These are phyloP conservation scores for Epichloe sibirici DNA, from an alignment of 2,329 filamentous ascomycete species.

Conservation along the genomic window DNA sequence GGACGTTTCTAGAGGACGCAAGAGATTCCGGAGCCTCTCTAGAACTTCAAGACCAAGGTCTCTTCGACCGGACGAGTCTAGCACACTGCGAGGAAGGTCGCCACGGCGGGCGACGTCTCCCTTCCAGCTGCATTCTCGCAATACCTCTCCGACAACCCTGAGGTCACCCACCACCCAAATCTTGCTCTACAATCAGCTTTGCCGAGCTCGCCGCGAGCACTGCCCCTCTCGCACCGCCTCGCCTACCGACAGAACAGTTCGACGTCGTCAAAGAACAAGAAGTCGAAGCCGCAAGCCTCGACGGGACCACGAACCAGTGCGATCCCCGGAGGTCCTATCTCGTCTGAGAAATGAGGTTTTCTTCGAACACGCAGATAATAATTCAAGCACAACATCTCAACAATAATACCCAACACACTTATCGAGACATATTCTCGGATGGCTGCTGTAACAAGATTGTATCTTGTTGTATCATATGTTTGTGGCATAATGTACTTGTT, in stretches of 20 bases:
- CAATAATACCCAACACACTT: neutral
- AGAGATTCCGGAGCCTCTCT: slow-evolving; percentile 26
- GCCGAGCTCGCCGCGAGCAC: slow-evolving; percentile 30
- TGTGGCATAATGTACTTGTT: neutral
- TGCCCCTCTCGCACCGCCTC: slow-evolving; percentile 28
- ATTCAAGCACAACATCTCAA: neutral
- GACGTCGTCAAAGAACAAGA: slow-evolving; percentile 26
- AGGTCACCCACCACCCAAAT: slow-evolving; percentile 29
- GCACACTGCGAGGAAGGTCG: slow-evolving; percentile 30
- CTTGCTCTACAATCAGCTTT: slow-evolving; percentile 27
- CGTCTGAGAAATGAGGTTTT: slow-evolving; percentile 24
- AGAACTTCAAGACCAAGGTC: slow-evolving; percentile 18
- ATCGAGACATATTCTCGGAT: neutral
- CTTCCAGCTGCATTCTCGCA: slow-evolving; percentile 19
- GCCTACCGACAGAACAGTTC: slow-evolving; percentile 20
- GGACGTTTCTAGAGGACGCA: slow-evolving; percentile 25
- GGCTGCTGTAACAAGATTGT: neutral
- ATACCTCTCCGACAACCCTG: slow-evolving; percentile 20
- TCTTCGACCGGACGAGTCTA: slow-evolving; percentile 27
- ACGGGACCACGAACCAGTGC: slow-evolving; percentile 17
- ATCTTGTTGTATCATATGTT: slow-evolving; percentile 1
- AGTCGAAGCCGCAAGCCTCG: slow-evolving; percentile 25
- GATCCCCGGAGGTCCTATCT: slow-evolving; percentile 18
- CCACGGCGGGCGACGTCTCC: slow-evolving; percentile 28
- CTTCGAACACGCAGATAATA: slow-evolving; percentile 9